Percentiles rank a stretch among this genome's conserved stretches.
Conservation (phyloP, 306 rosid species). For the Delonix regia region DNA sequence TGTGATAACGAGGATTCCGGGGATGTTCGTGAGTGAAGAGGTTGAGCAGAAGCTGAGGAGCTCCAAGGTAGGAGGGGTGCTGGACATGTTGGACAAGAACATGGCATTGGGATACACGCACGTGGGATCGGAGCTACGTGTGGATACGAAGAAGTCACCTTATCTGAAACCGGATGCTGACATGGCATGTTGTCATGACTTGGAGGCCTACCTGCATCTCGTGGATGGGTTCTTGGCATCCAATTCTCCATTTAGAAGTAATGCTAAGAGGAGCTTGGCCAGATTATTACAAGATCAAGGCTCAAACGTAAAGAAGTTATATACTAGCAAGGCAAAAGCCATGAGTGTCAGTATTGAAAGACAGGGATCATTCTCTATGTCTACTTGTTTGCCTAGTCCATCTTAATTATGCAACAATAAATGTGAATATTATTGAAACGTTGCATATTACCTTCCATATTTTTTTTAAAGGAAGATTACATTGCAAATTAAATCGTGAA, state of each 20-base stretch:
- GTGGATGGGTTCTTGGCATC: constrained; percentile 94
- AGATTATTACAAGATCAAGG: constrained; percentile 75
- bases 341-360: constrained; percentile 56
- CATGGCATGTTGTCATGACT: constrained; percentile 84
- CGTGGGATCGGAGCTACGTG: constrained; percentile 79
- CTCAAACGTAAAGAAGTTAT: constrained; percentile 77
- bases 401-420: constrained; percentile 32
- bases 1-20: constrained; percentile 77
- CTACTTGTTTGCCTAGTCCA: constrained; percentile 78
- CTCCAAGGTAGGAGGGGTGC: constrained; percentile 39
- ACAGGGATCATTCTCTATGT: constrained; percentile 45
- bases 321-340: constrained; percentile 71
- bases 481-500: too few relatives aligned
- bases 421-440: constrained; percentile 14
- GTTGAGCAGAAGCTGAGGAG: constrained; percentile 45
- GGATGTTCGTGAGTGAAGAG: constrained; percentile 56
- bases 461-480: not conserved
- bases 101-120: constrained; percentile 68
- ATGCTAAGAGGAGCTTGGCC: constrained; percentile 82
- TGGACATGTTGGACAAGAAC: constrained; percentile 44
- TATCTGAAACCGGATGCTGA: constrained; percentile 85
- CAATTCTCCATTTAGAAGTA: constrained; percentile 76
- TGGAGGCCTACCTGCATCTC: constrained; percentile 90
- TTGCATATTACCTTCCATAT: not conserved
- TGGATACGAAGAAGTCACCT: constrained; percentile 86